Evolutionary conservation across 176 grass and related monocot genomes (phyloP).

Genomic region (Avena atlantica): DNA sequence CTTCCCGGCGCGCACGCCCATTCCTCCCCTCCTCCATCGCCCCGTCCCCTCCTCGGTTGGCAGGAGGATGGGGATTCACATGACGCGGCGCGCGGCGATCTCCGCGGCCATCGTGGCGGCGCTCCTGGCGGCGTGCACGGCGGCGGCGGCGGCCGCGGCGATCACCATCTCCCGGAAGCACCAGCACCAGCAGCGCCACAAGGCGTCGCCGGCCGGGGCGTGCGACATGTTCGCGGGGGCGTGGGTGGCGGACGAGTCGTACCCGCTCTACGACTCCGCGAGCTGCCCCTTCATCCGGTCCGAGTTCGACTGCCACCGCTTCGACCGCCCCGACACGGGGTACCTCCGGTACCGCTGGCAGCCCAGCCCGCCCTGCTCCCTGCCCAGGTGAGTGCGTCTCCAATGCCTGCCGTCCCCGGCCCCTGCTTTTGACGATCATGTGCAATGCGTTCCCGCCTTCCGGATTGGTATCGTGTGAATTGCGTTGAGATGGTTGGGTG

Average conservation of each 20-base stretch:
- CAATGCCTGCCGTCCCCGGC: neutral
- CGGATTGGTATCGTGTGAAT: neutral
- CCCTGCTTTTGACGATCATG: no score
- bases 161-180: constrained; percentile 33
- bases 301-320: constrained; percentile 84
- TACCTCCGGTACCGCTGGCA: constrained; percentile 90
- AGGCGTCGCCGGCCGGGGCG: neutral
- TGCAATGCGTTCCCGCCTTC: neutral
- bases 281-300: constrained; percentile 77
- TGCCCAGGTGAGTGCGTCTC: constrained; percentile 51
- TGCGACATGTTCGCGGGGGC: constrained; percentile 67
- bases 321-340: constrained; percentile 62
- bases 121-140: constrained; percentile 40
- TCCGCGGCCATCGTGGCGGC: constrained; percentile 13
- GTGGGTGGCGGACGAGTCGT: constrained; percentile 80
- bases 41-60: no score
- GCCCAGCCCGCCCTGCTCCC: constrained; percentile 57
- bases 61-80: neutral
- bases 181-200: neutral
- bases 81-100: neutral
- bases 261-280: constrained; percentile 79
- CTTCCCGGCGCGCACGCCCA: neutral
- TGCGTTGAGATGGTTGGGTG: neutral
- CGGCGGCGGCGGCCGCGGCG: constrained; percentile 39
- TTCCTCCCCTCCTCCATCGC: neutral